phyloP scores from a whole-genome alignment of 305 asterid species.

The Fraxinus latifolia region DNA sequence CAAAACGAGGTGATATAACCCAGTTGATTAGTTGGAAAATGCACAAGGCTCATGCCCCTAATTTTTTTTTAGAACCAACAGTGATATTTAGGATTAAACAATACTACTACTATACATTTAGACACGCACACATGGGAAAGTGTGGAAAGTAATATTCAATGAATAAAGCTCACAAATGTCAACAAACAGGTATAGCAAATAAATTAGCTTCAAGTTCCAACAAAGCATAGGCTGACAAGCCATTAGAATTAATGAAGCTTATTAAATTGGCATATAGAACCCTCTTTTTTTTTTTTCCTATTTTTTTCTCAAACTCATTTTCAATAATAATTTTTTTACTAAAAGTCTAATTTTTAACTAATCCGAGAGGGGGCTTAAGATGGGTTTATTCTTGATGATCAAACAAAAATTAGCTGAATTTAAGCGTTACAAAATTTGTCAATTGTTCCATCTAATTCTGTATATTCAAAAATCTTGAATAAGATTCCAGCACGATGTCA shows the following conservation, averaged over 20 bases:
- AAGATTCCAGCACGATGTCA: background rate
- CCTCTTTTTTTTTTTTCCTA: too few relatives aligned
- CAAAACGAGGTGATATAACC: slow-evolving; percentile 21
- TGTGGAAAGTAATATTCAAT: slow-evolving; percentile 19
- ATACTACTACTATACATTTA: background rate
- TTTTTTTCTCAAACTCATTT: too few relatives aligned
- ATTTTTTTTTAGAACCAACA: background rate
- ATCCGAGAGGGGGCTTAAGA: background rate
- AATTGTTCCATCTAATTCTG: background rate
- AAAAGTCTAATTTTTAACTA: too few relatives aligned
- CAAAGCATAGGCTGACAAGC: background rate
- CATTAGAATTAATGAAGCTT: background rate
- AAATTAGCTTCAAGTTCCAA: slow-evolving; percentile 48
- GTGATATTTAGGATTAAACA: background rate
- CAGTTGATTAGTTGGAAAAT: slow-evolving; percentile 21
- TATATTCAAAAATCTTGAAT: background rate
- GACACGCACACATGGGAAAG: background rate
- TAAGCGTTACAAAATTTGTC: background rate
- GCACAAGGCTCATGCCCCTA: slow-evolving; percentile 26
- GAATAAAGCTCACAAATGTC: slow-evolving; percentile 28
- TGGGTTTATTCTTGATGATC: background rate
- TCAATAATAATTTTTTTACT: too few relatives aligned
- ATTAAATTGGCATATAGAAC: background rate
- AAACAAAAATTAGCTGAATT: too few relatives aligned
- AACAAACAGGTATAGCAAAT: slow-evolving; percentile 15